A percentile compares a stretch with the other conserved stretches of the same genome.
These are phyloP conservation scores for Spinellus fusiger DNA, from an alignment of 192 early-diverging fungal genomes.

Conservation along the genomic window DNA sequence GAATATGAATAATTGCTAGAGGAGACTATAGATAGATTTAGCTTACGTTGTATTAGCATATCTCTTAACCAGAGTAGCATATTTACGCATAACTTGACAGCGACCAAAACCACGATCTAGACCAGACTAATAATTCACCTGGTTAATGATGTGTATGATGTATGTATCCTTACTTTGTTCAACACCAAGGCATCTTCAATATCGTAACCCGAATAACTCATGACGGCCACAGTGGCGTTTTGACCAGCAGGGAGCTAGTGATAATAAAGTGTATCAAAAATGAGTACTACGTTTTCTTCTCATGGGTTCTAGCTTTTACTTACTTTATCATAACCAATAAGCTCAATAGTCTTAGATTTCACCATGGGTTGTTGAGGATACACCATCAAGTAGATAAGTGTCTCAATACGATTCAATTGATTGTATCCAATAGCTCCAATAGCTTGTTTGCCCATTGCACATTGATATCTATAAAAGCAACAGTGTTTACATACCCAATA, in stretches of 20 bases:
- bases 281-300: background rate
- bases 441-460: conserved; percentile 99
- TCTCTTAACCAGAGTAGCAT: conserved; percentile 73
- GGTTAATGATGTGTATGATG: background rate
- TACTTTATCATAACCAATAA: conserved; percentile 94
- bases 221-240: conserved; percentile 92
- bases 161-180: conserved; percentile 62
- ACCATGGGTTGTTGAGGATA: conserved; percentile 99
- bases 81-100: conserved; percentile 92
- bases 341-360: conserved; percentile 93
- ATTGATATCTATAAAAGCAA: conserved; percentile 66
- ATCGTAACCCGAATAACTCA: conserved; percentile 97
- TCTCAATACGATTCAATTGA: conserved; percentile 91
- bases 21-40: background rate
- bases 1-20: background rate
- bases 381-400: conserved; percentile 89
- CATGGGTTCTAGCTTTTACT: conserved; percentile 33
- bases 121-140: conserved; percentile 10
- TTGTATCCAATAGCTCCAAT: conserved; percentile 97
- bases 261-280: background rate
- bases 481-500: background rate
- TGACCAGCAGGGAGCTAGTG: conserved; percentile 67
- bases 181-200: conserved; percentile 97
- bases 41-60: conserved; percentile 79
- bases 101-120: conserved; percentile 95